Conservation (phyloP, 805 yeast species). For the Pichia ethanolica region DNA sequence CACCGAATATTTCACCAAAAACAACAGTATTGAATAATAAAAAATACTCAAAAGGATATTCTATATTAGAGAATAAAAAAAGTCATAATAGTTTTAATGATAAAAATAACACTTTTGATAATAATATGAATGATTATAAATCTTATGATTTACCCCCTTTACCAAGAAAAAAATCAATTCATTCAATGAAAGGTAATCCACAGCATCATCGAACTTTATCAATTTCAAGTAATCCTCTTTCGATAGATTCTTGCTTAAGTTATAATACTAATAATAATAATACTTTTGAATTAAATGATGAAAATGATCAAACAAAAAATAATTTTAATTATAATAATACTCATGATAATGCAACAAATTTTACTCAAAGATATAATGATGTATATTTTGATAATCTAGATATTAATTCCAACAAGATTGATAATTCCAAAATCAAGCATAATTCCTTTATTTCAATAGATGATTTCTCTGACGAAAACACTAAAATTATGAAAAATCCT, state of each 20-base stretch:
- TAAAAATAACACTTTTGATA: not conserved
- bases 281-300: too few species aligned
- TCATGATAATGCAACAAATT: not conserved
- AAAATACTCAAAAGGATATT: too few species aligned
- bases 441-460: not conserved
- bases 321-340: not conserved
- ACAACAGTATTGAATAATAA: not conserved
- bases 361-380: too few species aligned
- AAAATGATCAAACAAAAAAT: too few species aligned
- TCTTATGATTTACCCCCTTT: not conserved
- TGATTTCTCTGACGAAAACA: not conserved
- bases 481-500: not conserved
- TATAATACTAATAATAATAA: too few species aligned
- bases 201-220: not conserved
- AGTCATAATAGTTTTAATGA: too few species aligned
- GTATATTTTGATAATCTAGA: too few species aligned
- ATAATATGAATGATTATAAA: not conserved
- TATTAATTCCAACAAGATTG: too few species aligned
- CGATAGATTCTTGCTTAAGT: not conserved
- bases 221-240: not conserved
- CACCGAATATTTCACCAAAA: not conserved
- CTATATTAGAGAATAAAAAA: too few species aligned
- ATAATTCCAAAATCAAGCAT: too few species aligned
- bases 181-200: not conserved
- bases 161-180: not conserved